phyloP scores from a whole-genome alignment of 805 yeast species.

The Suhomyces prunicola region DNA sequence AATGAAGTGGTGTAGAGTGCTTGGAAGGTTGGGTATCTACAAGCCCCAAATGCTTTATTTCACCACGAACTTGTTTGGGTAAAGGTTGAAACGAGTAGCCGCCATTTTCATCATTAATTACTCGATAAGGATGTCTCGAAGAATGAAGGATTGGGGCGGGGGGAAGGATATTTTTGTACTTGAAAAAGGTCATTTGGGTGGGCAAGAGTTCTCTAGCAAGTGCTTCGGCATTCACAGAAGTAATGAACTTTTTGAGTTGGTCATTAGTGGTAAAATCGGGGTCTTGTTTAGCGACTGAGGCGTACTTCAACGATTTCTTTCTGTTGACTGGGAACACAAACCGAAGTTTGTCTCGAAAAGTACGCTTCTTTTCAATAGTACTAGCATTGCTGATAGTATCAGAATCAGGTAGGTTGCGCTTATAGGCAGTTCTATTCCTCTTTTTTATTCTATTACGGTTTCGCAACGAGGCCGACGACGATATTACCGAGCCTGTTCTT shows the following conservation, averaged over 20 bases:
- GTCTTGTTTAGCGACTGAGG: conserved; percentile 10
- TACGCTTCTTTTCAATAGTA: not conserved
- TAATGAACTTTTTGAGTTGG: conserved; percentile 16
- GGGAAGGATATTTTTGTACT: conserved; percentile 15
- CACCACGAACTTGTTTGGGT: not conserved
- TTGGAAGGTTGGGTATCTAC: not conserved
- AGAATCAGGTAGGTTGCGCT: not conserved
- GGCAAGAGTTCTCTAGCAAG: conserved; percentile 32
- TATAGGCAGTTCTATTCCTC: conserved; percentile 22
- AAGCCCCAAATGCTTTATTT: not conserved
- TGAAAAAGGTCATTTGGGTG: conserved; percentile 21
- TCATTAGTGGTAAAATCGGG: conserved; percentile 20
- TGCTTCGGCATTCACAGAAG: conserved; percentile 15
- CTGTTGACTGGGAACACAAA: conserved; percentile 36
- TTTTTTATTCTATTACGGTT: conserved; percentile 27
- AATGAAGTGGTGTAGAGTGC: not conserved
- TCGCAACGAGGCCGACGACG: conserved; percentile 29
- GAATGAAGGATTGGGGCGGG: conserved; percentile 11
- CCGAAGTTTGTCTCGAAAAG: conserved; percentile 3
- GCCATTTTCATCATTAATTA: not conserved
- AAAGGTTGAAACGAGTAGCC: conserved; percentile 1
- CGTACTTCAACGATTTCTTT: conserved; percentile 31
- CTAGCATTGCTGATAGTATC: conserved; percentile 1
- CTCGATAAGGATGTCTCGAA: not conserved
- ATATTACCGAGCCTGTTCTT: conserved; percentile 28